Evolutionary conservation across 768 basidiomycete genomes (phyloP), one percentile per base, ranked within the genome.

Genomic region (Naganishia friedmannii): DNA sequence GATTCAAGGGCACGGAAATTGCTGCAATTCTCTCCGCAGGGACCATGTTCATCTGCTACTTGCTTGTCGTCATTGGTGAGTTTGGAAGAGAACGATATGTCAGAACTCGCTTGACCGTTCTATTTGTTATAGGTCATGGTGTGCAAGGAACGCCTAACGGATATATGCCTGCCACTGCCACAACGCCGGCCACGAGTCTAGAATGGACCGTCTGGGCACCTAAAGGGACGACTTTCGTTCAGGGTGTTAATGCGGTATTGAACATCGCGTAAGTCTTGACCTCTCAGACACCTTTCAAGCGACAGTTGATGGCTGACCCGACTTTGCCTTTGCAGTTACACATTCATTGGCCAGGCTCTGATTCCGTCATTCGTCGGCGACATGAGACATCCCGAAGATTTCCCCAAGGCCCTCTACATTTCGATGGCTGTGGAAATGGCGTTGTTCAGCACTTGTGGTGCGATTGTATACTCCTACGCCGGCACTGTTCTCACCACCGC

Each of bases 281-380:
- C 46, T 19, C 13, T 51, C 46, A 37, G 5, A 2, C 28, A 23
- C 10, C 2, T 13, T 12, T 15, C 31, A 48, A 66, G 23, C 42
- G 42, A 42, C 42, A 13, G 42, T 42, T 54, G 17, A 53, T 8
- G 8, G 29, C 48, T 19, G 23, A n/a, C 17, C 45, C 37, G 12
- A 23, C 19, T 23, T 17, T 32, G 15, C 53, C 51, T 55, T 60
- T 3, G 39, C 13, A 60, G 34, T 57, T 76, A 74, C 63, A 74
- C 74, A 3, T 75, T 69, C 39, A 68, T 73, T 63, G 75, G 75
- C 13, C 75, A 76, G 46, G 75, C 75, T 17, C 55, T 76, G 28
- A 76, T 76, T 29, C 75, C 75, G 1, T 73, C 73, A 0, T 76
- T 74, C 53, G 71, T 74, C 23, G 75, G 75, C 26, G 75, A 76